Conservation (phyloP, 148 eudicot species). For the Polygonum aviculare region DNA sequence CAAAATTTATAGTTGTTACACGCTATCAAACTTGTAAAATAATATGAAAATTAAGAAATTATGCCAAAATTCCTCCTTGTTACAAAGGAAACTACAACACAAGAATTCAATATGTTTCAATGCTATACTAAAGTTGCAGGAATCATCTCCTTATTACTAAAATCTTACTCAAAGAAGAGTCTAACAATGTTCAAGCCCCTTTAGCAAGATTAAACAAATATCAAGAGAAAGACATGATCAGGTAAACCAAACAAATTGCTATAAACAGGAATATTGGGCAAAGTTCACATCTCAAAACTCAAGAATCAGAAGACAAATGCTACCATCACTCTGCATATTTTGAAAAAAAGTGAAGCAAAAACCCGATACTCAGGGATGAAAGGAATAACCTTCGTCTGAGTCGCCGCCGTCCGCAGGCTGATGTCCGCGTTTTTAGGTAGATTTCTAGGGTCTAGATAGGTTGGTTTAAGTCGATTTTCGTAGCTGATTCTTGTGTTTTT, state of each 20-base stretch:
- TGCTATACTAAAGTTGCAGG: not conserved
- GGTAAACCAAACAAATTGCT: too few species aligned
- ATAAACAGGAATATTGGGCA: not conserved
- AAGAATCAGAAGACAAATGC: not conserved
- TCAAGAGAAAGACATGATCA: not conserved
- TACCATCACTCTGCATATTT: not conserved
- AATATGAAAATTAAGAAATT: not conserved
- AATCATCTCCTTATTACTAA: not conserved
- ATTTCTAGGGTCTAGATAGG: too few species aligned
- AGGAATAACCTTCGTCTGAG: slow-evolving; percentile 34
- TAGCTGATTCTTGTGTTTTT: too few species aligned
- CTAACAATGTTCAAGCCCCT: not conserved
- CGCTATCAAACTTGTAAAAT: too few species aligned
- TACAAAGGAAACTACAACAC: not conserved
- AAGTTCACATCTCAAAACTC: not conserved
- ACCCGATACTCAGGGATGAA: not conserved
- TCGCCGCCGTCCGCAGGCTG: too few species aligned
- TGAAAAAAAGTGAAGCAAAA: not conserved
- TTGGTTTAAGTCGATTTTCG: too few species aligned
- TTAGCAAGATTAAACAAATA: not conserved
- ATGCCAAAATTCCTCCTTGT: not conserved
- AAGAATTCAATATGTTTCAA: not conserved
- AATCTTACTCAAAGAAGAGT: not conserved
- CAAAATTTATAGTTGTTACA: too few species aligned
- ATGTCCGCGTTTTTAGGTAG: too few species aligned